phyloP scores from a whole-genome alignment of 176 grass and related monocot genomes.

The Thinopyrum elongatum region DNA sequence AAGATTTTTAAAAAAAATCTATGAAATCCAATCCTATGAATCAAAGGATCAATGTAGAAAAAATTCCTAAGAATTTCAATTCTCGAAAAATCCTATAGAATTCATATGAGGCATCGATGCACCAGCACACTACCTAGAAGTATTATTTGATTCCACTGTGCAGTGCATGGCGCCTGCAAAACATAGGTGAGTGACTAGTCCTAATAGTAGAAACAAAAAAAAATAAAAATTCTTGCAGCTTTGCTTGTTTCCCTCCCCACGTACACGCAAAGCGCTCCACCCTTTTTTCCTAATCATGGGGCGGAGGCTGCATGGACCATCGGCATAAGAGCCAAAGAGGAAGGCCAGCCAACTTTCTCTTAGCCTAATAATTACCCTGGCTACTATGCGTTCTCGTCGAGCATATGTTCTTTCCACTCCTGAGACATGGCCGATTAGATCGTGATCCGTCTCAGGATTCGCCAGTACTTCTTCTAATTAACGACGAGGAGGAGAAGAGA shows the following conservation, averaged over 20 bases:
- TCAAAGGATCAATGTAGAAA: no score
- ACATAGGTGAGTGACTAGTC: neutral
- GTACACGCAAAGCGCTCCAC: neutral
- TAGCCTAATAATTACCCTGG: slow-evolving; percentile 22
- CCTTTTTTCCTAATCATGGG: neutral
- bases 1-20: no score
- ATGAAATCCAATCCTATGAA: no score
- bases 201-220: neutral
- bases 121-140: neutral
- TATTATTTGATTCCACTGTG: neutral
- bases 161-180: neutral
- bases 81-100: no score
- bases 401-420: slow-evolving; percentile 41
- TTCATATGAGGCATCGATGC: neutral
- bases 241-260: neutral
- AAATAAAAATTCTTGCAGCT: neutral
- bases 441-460: slow-evolving; percentile 43
- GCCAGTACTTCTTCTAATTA: slow-evolving; percentile 13
- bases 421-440: slow-evolving; percentile 34
- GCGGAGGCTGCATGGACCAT: neutral
- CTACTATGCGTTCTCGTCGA: neutral
- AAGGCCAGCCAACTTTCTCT: slow-evolving; percentile 24
- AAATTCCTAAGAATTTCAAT: no score
- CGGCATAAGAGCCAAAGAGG: slow-evolving; percentile 15
- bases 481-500: slow-evolving; percentile 3